Base-by-base conservation (phyloP, 2,329 filamentous ascomycete species). In the Chlorencoelia australis region DNA sequence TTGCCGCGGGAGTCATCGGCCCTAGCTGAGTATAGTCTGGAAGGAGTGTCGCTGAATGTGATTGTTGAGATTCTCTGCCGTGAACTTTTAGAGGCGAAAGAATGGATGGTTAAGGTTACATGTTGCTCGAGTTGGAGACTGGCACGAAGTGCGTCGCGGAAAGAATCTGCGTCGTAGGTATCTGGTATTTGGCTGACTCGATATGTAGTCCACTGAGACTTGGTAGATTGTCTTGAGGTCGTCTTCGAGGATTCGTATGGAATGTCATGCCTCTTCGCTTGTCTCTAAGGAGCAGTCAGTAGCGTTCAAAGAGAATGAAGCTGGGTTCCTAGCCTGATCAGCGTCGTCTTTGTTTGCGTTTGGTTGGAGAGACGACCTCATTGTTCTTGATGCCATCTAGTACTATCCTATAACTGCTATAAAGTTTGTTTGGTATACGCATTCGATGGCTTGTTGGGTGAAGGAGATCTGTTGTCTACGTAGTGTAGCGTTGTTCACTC, bases 121-220 rank as follows among this genome's bases (percentile, higher is more conserved):
- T 33, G 20, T 33, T 8, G 20, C 14, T 24, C 31, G 20, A 33
- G 31, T 16, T 22, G 31, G 17, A 33, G 19, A 24, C 31, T 24
- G 31, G 24, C 14, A 33, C 19, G n/a, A 22, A 33, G 19, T 22
- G 31, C 31, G n/a, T 33, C n/a, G 19, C 14, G 20, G 31, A 33
- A 33, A 19, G 31, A 33, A 16, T 9, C 20, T 33, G 17, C 31
- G 20, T 33, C 31, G 31, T 33, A 33, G 16, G 31, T 33, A 33
- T 33, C 14, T 24, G 31, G 31, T 21, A 33, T 33, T 24, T 16
- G 17, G 18, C 17, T 33, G 11, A 33, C 31, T 33, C 31, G 31
- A 33, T 33, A 33, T 33, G 31, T 33, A n/a, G 31, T 33, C 31
- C 31, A 33, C 24, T 33, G 31, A 14, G 31, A 21, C 20, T 33